Evolutionary conservation across 495 filamentous ascomycete species (phyloP).

Genomic region (Parathielavia appendiculata): DNA sequence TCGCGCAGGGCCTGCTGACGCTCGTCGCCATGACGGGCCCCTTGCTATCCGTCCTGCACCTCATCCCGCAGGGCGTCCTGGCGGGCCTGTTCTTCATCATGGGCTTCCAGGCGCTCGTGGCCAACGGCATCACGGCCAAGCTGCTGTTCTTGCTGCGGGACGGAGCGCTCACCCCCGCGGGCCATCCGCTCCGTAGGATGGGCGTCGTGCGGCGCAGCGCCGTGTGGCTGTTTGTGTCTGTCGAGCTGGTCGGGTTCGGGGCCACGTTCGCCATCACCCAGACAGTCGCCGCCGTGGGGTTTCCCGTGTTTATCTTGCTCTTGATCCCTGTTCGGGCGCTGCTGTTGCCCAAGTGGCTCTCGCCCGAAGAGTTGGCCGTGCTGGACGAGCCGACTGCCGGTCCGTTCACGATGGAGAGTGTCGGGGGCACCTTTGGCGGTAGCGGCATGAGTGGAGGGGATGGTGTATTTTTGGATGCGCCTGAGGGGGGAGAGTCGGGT

Average conservation of each 20-base stretch:
- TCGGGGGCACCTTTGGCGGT: conserved; percentile 62
- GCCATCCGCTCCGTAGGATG: conserved; percentile 54
- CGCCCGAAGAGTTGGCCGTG: conserved; percentile 57
- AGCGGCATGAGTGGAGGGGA: background rate
- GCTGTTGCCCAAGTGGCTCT: conserved; percentile 68
- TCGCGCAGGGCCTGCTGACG: conserved; percentile 75
- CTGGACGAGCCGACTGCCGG: conserved; percentile 80
- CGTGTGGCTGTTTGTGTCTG: conserved; percentile 68
- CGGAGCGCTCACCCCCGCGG: conserved; percentile 53
- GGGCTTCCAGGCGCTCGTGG: conserved; percentile 75
- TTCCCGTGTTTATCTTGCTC: conserved; percentile 78
- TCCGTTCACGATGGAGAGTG: conserved; percentile 79
- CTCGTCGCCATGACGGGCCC: conserved; percentile 87
- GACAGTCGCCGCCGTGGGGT: conserved; percentile 90
- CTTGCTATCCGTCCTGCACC: conserved; percentile 71
- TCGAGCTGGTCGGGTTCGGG: conserved; percentile 77
- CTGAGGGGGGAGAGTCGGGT: conserved; percentile 2
- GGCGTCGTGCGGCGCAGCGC: conserved; percentile 54
- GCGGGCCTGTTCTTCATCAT: conserved; percentile 94
- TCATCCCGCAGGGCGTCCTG: conserved; percentile 83
- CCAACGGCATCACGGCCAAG: conserved; percentile 80
- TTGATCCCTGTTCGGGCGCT: conserved; percentile 73
- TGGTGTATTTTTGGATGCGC: conserved; percentile 1
- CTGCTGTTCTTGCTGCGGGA: conserved; percentile 72
- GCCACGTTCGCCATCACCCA: conserved; percentile 94